Evolutionary conservation across 2,329 filamentous ascomycete genomes (phyloP).

Genomic region (Pestalotiopsis sp.): DNA sequence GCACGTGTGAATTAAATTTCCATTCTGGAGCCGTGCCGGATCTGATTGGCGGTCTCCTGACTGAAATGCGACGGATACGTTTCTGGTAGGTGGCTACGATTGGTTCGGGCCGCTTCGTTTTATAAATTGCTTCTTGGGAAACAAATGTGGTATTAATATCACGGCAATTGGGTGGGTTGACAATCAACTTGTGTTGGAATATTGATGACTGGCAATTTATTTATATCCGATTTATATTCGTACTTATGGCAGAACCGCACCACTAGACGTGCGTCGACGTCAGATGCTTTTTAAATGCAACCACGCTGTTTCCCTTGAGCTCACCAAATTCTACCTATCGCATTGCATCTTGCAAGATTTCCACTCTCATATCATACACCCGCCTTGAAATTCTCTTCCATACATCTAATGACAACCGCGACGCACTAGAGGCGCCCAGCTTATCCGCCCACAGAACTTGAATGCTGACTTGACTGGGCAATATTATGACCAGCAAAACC

Average conservation of each 20-base stretch:
- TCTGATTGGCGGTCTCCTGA: neutral
- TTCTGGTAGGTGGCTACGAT: neutral
- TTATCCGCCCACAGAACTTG: too few relatives aligned
- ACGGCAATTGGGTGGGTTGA: neutral
- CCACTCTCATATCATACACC: too few relatives aligned
- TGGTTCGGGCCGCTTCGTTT: neutral
- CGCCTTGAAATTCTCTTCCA: too few relatives aligned
- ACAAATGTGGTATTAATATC: neutral
- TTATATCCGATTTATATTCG: neutral
- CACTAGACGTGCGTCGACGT: neutral
- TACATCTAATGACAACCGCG: too few relatives aligned
- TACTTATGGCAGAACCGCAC: neutral
- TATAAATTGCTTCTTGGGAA: neutral
- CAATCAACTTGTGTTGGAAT: neutral
- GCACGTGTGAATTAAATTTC: neutral
- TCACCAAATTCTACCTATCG: neutral
- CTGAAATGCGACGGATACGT: neutral
- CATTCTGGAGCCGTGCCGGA: neutral
- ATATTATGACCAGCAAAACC: too few relatives aligned
- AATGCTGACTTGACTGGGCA: too few relatives aligned
- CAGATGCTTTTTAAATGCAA: neutral
- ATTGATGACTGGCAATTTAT: neutral
- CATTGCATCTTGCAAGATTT: neutral
- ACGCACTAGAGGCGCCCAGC: too few relatives aligned
- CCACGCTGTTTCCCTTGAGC: neutral